phyloP scores from a whole-genome alignment of 192 early-diverging fungal genomes.

The Obelidium mucronatum region DNA sequence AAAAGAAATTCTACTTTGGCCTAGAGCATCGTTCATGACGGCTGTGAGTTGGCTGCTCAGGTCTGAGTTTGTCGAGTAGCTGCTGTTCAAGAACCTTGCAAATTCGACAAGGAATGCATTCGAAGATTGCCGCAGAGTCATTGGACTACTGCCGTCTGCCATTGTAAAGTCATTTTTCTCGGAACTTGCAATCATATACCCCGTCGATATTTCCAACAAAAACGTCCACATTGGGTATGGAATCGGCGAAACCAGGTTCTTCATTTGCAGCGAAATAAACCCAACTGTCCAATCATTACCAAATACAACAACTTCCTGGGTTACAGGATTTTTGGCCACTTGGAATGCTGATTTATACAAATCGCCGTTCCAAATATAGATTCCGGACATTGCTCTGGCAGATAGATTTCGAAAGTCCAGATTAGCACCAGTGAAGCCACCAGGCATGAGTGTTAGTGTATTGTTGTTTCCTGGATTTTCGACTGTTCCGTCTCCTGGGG shows the following conservation, averaged over 20 bases:
- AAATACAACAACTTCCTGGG: not conserved
- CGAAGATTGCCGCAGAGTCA: not conserved
- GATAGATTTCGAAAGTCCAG: not conserved
- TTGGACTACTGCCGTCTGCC: not conserved
- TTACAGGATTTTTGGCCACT: not conserved
- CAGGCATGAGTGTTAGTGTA: not conserved
- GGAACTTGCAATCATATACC: not conserved
- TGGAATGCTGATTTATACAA: not conserved
- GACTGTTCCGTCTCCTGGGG: not conserved
- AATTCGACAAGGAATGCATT: not conserved
- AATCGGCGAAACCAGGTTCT: not conserved
- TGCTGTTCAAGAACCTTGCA: not conserved
- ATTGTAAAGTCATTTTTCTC: not conserved
- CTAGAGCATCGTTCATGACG: not conserved
- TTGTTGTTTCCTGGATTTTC: slow-evolving; percentile 6
- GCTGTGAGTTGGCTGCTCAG: not conserved
- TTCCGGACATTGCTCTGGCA: not conserved
- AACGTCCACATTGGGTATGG: slow-evolving; percentile 3
- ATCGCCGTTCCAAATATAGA: not conserved
- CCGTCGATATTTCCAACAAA: not conserved
- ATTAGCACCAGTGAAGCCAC: not conserved
- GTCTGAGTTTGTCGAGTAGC: not conserved
- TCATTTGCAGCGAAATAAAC: not conserved
- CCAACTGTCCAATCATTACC: slow-evolving; percentile 1
- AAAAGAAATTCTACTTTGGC: not conserved